Conservation (phyloP, 2,329 filamentous ascomycete species). For the Cladosporium austrohemisphaericum region DNA sequence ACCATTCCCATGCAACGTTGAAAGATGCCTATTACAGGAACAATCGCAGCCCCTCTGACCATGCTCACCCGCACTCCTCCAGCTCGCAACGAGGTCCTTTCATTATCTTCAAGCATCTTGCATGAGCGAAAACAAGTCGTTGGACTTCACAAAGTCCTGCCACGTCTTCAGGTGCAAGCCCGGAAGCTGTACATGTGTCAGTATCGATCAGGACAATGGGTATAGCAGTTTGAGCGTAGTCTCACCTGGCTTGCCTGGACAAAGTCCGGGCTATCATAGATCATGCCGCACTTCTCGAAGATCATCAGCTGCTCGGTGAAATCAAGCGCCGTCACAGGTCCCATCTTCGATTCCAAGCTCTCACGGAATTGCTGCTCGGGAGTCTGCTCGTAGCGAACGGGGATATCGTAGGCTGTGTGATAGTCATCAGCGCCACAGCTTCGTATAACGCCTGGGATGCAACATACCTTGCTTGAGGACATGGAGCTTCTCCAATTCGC, state of each 20-base stretch:
- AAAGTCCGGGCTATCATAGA: slow-evolving; percentile 1
- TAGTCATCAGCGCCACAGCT: background rate
- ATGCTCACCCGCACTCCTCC: too few relatives aligned
- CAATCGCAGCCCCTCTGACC: too few relatives aligned
- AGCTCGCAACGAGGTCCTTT: too few relatives aligned
- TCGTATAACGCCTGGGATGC: background rate
- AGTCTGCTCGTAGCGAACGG: slow-evolving; percentile 9
- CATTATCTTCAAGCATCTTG: background rate
- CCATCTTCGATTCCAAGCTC: slow-evolving; percentile 4
- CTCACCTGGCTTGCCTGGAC: slow-evolving; percentile 12
- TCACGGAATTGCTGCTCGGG: slow-evolving; percentile 3
- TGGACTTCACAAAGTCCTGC: slow-evolving; percentile 4
- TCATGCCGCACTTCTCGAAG: slow-evolving; percentile 11
- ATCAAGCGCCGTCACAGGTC: slow-evolving; percentile 5
- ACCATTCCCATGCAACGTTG: too few relatives aligned
- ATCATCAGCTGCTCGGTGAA: slow-evolving; percentile 15
- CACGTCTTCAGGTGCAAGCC: background rate
- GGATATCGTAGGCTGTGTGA: slow-evolving; percentile 5
- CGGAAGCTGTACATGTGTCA: background rate
- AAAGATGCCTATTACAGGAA: too few relatives aligned
- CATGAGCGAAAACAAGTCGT: slow-evolving; percentile 9
- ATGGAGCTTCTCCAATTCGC: slow-evolving; percentile 4
- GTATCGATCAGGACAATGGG: background rate
- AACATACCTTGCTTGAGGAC: background rate
- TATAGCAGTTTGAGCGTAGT: too few relatives aligned